Percentiles rank a stretch among this genome's conserved stretches.
These are phyloP conservation scores for Nothophaeocryptopus gaeumannii DNA, from an alignment of 2,329 filamentous ascomycete genomes.

Conservation along the genomic window DNA sequence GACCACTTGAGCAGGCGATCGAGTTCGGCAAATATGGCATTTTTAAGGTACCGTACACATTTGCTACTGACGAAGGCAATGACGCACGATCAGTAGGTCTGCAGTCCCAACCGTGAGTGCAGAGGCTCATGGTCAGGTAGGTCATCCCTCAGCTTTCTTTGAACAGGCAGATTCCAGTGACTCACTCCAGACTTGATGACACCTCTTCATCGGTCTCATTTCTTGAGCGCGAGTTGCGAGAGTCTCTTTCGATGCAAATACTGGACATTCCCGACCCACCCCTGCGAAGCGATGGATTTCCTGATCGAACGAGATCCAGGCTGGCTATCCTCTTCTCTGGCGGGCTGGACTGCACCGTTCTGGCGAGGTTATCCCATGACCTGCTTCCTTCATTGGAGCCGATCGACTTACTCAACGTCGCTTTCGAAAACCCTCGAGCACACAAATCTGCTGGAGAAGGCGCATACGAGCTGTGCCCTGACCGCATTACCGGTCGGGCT, in stretches of 20 bases:
- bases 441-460: conserved; percentile 37
- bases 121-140: conserved; percentile 35
- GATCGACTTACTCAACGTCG: conserved; percentile 90
- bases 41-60: conserved; percentile 22
- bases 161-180: conserved; percentile 23
- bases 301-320: conserved; percentile 40
- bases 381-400: conserved; percentile 65
- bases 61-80: conserved; percentile 4
- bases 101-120: conserved; percentile 9
- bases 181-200: conserved; percentile 13
- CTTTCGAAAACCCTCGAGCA: conserved; percentile 86
- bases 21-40: conserved; percentile 5
- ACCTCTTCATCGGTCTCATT: conserved; percentile 24
- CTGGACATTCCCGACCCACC: conserved; percentile 58
- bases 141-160: conserved; percentile 32
- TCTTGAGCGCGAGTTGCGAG: conserved; percentile 25
- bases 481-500: conserved; percentile 79
- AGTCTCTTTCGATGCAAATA: conserved; percentile 41
- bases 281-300: neutral
- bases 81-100: conserved; percentile 26
- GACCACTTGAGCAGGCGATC: neutral
- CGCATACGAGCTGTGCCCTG: conserved; percentile 80
- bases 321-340: conserved; percentile 89
- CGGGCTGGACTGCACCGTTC: conserved; percentile 84
- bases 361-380: conserved; percentile 78